A percentile compares a stretch with the other conserved stretches of the same genome.
Conservation (phyloP, 495 filamentous ascomycete genomes). For the Hypomontagnella submonticulosa region DNA sequence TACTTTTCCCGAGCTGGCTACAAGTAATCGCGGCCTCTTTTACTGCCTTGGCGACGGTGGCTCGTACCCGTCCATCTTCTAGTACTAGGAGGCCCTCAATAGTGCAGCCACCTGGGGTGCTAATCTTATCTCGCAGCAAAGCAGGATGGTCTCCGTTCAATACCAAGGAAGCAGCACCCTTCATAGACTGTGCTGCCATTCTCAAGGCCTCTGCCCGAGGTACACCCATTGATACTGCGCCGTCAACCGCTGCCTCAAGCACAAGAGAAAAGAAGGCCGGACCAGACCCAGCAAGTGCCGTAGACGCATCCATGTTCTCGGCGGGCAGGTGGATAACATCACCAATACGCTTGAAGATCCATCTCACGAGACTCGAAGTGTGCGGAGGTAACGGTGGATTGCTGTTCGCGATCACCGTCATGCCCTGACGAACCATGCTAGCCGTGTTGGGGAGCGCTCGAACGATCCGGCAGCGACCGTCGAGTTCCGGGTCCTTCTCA, state of each 20-base stretch:
- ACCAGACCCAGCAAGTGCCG: conserved; percentile 79
- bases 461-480: conserved; percentile 67
- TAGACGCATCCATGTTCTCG: conserved; percentile 76
- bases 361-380: conserved; percentile 68
- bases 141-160: conserved; percentile 80
- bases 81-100: conserved; percentile 80
- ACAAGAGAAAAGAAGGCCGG: conserved; percentile 84
- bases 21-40: conserved; percentile 82
- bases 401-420: conserved; percentile 79
- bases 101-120: conserved; percentile 82
- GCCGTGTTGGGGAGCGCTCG: conserved; percentile 84
- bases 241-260: conserved; percentile 79
- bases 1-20: conserved; percentile 71
- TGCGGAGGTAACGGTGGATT: conserved; percentile 65
- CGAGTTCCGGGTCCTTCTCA: conserved; percentile 50
- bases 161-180: conserved; percentile 77
- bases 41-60: conserved; percentile 76
- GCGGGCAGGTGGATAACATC: conserved; percentile 72
- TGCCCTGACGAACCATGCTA: conserved; percentile 75
- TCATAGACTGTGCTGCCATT: conserved; percentile 84
- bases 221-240: conserved; percentile 82
- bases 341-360: conserved; percentile 81
- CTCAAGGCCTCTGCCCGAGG: conserved; percentile 78
- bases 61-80: conserved; percentile 79
- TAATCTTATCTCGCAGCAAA: conserved; percentile 78